Base-by-base conservation (phyloP, 768 basidiomycete genomes). In the Epithele typhae region DNA sequence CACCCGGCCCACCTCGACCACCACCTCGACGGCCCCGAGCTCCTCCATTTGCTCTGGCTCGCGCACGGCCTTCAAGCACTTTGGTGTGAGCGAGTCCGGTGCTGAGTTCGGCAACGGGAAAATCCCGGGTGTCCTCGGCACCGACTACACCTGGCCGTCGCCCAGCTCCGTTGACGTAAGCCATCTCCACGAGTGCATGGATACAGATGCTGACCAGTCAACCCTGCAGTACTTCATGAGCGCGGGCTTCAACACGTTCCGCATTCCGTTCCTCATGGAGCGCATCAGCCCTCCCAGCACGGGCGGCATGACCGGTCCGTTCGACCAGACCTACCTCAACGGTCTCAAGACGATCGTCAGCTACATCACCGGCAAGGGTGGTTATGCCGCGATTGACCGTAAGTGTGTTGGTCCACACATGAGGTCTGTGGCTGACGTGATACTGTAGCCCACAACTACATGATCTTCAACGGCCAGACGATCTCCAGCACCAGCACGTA, bases 41-140 rank as follows among this genome's bases (percentile, higher is more conserved):
- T 56, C 56, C 51, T 30, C 53, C 21, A 42, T 51, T 24, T 74
- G 74, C 62, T 59, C 71, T 14, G 69, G 70, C 17, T 53, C 60
- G 17, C 61, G 62, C 54, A 79, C 76, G 37, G 81, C 79, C 60
- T 81, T 83, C 73, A 68, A 73, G 58, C 79, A 63, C 68, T 80
- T 81, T 51, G 81, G 81, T 61, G 79, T 81, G 36, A 81, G 78
- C 63, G 63, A 82, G 60, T 74, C 77, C 41, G 78, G 79, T 53
- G 80, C 79, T 34, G 80, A 83, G 60, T 83, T 82, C 51, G 80
- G 80, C 15, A 64, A 70, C 51, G 65, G 54, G 11, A 63, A 56
- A 15, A 68, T 73, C 54, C 81, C 81, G 14, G 80, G 79, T 45
- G 57, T 63, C 36, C 59, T 64, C 33, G 65, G 65, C 21, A 70